Evolutionary conservation across 2,329 filamentous ascomycete species (phyloP).

Genomic region (Drechslerella dactyloides): DNA sequence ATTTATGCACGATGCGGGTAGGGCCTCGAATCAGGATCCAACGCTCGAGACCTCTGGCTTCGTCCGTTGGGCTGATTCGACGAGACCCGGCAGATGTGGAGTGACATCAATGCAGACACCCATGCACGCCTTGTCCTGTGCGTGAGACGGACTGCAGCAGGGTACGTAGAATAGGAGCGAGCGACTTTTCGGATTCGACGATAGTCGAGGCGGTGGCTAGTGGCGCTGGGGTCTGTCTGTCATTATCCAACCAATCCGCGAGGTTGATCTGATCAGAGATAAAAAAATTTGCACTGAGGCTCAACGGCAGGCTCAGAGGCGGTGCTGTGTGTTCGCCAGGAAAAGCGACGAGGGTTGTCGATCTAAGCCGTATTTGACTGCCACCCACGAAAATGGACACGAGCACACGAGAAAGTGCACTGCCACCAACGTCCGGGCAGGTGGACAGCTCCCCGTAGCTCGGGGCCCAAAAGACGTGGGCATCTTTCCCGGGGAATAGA

Average conservation of each 20-base stretch:
- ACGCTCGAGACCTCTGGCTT: background rate
- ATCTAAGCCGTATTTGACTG: slow-evolving; percentile 19
- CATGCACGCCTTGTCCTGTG: no score
- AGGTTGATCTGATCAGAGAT: background rate
- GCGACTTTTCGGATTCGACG: no score
- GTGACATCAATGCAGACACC: slow-evolving; percentile 41
- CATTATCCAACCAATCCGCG: background rate
- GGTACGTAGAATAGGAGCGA: no score
- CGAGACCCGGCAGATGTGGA: no score
- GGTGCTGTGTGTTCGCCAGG: slow-evolving; percentile 40
- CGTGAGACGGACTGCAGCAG: slow-evolving; percentile 9
- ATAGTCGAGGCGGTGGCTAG: slow-evolving; percentile 11
- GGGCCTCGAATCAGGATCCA: slow-evolving; percentile 7
- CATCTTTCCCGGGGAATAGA: slow-evolving; percentile 14
- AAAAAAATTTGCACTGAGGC: slow-evolving; percentile 33
- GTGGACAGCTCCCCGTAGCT: no score
- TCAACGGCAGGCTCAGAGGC: slow-evolving; percentile 46
- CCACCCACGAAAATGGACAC: background rate
- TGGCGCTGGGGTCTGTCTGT: slow-evolving; percentile 6
- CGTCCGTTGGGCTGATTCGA: background rate
- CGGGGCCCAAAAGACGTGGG: no score
- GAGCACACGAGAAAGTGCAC: slow-evolving; percentile 29
- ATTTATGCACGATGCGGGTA: slow-evolving; percentile 6
- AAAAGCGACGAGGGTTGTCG: slow-evolving; percentile 22
- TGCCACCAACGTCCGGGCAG: slow-evolving; percentile 26